Conservation (phyloP, 179 eudicot genomes). For the Sideroxylon spinosum region DNA sequence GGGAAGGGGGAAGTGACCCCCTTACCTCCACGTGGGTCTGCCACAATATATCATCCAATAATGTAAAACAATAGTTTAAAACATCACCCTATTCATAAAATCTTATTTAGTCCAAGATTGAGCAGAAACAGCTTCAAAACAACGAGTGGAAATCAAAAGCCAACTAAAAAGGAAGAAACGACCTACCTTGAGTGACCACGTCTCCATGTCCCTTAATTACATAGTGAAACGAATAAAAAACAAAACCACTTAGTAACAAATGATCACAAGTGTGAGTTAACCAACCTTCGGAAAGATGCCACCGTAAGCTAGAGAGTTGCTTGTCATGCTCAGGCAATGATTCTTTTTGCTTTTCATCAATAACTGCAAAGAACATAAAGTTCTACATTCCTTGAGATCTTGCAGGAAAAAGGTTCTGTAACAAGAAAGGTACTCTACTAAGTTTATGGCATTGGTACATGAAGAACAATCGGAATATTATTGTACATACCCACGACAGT, state of each 20-base stretch:
- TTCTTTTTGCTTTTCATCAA: constrained; percentile 70
- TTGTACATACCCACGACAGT: constrained; percentile 79
- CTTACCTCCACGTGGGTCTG: no score
- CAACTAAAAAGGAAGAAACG: background rate
- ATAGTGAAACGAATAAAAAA: no score
- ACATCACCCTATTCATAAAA: background rate
- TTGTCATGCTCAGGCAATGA: constrained; percentile 72
- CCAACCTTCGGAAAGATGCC: constrained; percentile 89
- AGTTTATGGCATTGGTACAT: background rate
- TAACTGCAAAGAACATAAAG: constrained; percentile 52
- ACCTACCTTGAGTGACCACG: background rate
- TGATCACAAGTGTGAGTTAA: background rate
- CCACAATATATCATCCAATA: no score
- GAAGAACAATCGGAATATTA: background rate
- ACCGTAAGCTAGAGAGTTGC: constrained; percentile 69
- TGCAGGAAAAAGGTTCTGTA: constrained; percentile 5
- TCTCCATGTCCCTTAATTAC: background rate
- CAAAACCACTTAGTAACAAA: background rate
- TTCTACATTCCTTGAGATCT: constrained; percentile 19
- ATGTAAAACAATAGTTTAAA: no score
- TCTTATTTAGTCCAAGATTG: background rate
- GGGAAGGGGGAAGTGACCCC: no score
- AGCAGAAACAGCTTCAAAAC: background rate
- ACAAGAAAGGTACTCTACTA: constrained; percentile 17
- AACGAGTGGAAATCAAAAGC: background rate